Base-by-base conservation (phyloP, 148 eudicot genomes). In the Persicaria maculosa region DNA sequence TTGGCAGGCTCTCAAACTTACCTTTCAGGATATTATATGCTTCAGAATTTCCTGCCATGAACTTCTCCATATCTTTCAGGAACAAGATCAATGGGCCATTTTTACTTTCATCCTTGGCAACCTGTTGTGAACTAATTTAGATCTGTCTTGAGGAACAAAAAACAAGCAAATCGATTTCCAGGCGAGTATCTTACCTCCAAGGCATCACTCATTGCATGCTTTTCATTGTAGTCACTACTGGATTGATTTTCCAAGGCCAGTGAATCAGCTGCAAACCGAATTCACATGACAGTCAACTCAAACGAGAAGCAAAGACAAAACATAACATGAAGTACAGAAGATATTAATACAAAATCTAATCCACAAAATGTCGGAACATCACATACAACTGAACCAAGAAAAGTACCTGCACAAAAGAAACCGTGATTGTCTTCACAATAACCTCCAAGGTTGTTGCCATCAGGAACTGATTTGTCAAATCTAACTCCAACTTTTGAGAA, bases 371-470 rank as follows among this genome's bases (percentile, higher is more conserved):
- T 9, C 45, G 50, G 53, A 70, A 17, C 14, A 65, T 71, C 12
- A 47, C 1, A 61, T 12, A 75, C 40, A 36, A 54, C 12, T 73
- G 75, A 36, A 54, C 20, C 64, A 77, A 64, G 68, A 58, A 46
- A 68, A 77, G 77, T 68, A 95, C 99, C 97, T 80, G 90, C 57
- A 83, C 99, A 95, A 79, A 92, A 95, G 86, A 90, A 95, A 68
- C 99, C 99, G 84, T 85, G 97, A 68, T 86, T 83, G 74, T 81
- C 88, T 80, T 95, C 97, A 77, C 99, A 95, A 61, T 72, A 81
- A 73, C 97, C 97, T 19, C 99, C 97, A 75, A 95, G 92, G 84
- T 95, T 85, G 79, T 83, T 89, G 53, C 99, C 99, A 31, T 86
- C 94, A 61, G 90, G 93, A 77, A 95, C 80, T 47, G 91, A 72